Conservation (phyloP, 345 rosid species). For the Syzygium aqueum region DNA sequence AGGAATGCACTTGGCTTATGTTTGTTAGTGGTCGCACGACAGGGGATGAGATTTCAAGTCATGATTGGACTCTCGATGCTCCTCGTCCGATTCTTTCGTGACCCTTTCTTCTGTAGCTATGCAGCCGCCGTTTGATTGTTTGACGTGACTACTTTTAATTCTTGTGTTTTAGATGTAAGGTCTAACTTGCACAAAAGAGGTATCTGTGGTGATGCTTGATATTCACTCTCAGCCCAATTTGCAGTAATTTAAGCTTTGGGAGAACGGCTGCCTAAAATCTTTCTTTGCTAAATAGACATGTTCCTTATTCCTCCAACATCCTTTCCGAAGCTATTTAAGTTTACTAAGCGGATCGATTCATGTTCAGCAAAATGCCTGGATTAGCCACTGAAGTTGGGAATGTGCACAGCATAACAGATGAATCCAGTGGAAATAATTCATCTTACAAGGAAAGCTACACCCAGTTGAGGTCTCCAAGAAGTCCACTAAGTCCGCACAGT, state of each 20-base stretch:
- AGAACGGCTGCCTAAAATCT: background rate
- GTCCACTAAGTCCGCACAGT: slow-evolving; percentile 13
- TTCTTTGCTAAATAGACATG: background rate
- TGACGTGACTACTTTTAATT: background rate
- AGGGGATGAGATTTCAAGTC: background rate
- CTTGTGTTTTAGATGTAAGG: background rate
- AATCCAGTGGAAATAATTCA: background rate
- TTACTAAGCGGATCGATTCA: background rate
- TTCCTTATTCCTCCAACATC: background rate
- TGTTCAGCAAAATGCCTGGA: slow-evolving; percentile 5
- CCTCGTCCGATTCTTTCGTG: background rate
- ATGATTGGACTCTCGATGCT: background rate
- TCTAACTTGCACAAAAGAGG: background rate
- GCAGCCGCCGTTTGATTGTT: background rate
- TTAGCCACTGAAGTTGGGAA: background rate
- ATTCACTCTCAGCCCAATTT: background rate
- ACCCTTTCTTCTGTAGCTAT: background rate
- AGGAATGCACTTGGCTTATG: background rate
- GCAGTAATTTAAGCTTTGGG: background rate
- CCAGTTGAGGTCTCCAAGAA: slow-evolving; percentile 8
- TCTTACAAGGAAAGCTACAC: slow-evolving; percentile 1
- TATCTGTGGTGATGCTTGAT: background rate
- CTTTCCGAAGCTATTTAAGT: background rate
- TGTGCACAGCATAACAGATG: background rate
- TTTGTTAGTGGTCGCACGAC: background rate